A percentile compares a stretch with the other conserved stretches of the same genome.
phyloP scores from a whole-genome alignment of 192 early-diverging fungal genomes.

The Nowakowskiella sp. region DNA sequence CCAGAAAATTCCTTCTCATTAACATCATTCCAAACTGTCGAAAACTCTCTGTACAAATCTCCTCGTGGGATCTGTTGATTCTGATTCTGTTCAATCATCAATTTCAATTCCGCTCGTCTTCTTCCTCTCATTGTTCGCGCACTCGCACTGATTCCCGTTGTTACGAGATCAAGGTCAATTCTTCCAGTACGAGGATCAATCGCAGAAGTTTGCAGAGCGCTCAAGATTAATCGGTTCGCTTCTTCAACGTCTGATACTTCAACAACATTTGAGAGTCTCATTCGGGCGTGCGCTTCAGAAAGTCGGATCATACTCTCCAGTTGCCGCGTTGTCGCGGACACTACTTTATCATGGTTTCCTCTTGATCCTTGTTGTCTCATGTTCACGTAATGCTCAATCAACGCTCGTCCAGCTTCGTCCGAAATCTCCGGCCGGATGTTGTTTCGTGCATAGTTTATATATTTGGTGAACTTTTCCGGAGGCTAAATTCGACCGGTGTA shows the following conservation, averaged over 20 bases:
- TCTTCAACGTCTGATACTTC: conserved; percentile 78
- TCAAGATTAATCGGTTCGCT: conserved; percentile 76
- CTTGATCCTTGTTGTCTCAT: conserved; percentile 66
- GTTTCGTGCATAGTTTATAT: conserved; percentile 82
- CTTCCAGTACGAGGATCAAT: conserved; percentile 89
- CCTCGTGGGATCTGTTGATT: conserved; percentile 10
- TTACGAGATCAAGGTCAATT: conserved; percentile 88
- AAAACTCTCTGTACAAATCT: conserved; percentile 24
- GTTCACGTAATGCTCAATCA: conserved; percentile 76
- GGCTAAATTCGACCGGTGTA: conserved; percentile 35
- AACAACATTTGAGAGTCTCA: conserved; percentile 71
- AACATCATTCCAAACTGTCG: too few species aligned
- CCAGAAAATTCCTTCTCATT: too few species aligned
- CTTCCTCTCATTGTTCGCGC: conserved; percentile 55
- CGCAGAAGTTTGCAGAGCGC: conserved; percentile 83
- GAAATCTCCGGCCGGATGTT: conserved; percentile 66
- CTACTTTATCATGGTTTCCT: conserved; percentile 21
- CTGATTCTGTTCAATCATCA: conserved; percentile 12
- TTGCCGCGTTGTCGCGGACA: conserved; percentile 87
- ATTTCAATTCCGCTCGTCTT: conserved; percentile 44
- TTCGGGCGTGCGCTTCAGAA: conserved; percentile 83
- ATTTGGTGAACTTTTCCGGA: conserved; percentile 77
- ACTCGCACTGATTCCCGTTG: conserved; percentile 77
- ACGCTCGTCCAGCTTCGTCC: conserved; percentile 60
- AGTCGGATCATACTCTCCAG: conserved; percentile 97